Evolutionary conservation across 129 eudicot species (phyloP).

Genomic region (Smallanthus sonchifolius): DNA sequence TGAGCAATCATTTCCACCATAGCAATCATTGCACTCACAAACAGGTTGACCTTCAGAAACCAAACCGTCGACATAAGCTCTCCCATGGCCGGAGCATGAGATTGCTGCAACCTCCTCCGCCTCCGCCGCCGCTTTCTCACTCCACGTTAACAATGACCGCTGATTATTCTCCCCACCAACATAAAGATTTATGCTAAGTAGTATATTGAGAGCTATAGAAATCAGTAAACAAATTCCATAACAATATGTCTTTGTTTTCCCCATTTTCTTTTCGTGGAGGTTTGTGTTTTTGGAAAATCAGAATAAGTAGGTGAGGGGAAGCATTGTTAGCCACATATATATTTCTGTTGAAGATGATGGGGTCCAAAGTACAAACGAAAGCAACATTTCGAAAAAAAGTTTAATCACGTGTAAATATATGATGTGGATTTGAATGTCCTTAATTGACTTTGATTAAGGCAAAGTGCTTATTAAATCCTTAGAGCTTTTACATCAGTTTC

Average conservation of each 20-base stretch:
- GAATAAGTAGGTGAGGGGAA: too few species aligned
- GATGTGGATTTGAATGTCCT: too few species aligned
- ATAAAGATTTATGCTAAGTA: neutral
- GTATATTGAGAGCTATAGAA: neutral
- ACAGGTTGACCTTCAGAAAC: constrained; percentile 1
- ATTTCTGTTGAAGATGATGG: too few species aligned
- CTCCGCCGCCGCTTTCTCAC: neutral
- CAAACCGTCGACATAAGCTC: constrained; percentile 7
- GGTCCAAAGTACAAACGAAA: too few species aligned
- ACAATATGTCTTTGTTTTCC: neutral
- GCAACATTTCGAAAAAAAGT: too few species aligned
- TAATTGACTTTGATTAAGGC: too few species aligned
- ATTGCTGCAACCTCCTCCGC: constrained; percentile 5
- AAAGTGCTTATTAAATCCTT: too few species aligned
- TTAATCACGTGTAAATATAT: too few species aligned
- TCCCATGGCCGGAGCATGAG: constrained; percentile 18
- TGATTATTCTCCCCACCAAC: neutral
- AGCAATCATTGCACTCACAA: constrained; percentile 5
- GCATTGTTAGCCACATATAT: too few species aligned
- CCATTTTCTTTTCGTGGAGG: neutral
- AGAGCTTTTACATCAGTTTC: too few species aligned
- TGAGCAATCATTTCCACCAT: constrained; percentile 1
- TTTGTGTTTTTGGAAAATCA: too few species aligned
- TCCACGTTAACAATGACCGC: neutral
- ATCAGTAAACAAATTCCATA: neutral